These are phyloP conservation scores for Mycosarcoma maydis DNA, from an alignment of 1,284 basidiomycete genomes.

Conservation along the genomic window DNA sequence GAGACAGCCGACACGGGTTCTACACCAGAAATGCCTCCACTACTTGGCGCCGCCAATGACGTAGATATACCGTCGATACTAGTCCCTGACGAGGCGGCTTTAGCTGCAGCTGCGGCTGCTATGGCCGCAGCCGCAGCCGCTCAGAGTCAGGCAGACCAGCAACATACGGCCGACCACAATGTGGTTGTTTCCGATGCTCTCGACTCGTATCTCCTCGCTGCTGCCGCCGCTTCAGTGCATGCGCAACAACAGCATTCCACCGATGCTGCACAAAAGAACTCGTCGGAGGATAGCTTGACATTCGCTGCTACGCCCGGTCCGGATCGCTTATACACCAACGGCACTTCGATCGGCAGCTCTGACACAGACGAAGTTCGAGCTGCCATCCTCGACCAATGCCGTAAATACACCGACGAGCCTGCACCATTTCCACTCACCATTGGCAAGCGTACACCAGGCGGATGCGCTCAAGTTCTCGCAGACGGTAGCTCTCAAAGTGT, in stretches of 20 bases:
- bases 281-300: conserved; percentile 15
- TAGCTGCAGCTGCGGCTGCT: conserved; percentile 44
- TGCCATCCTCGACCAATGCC: conserved; percentile 20
- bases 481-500: background rate
- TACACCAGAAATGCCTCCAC: conserved; percentile 4
- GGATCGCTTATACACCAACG: conserved; percentile 20
- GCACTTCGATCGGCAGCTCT: conserved; percentile 21
- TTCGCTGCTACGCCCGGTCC: conserved; percentile 7
- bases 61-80: conserved; percentile 9
- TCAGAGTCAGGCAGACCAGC: background rate
- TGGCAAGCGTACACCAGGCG: conserved; percentile 25
- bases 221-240: conserved; percentile 45
- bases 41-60: conserved; percentile 4
- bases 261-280: conserved; percentile 6
- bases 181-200: conserved; percentile 19
- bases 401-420: conserved; percentile 23
- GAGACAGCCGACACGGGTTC: background rate
- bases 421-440: conserved; percentile 34
- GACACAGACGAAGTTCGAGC: conserved; percentile 8
- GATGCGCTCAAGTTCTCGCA: conserved; percentile 1
- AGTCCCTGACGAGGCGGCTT: conserved; percentile 35
- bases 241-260: conserved; percentile 34
- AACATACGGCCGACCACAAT: background rate
- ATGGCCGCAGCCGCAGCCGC: conserved; percentile 41
- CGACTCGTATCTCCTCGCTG: conserved; percentile 46